Evolutionary conservation across 208 protist species (phyloP), one percentile per base, ranked within the genome.

Genomic region (Crithidia fasciculata): DNA sequence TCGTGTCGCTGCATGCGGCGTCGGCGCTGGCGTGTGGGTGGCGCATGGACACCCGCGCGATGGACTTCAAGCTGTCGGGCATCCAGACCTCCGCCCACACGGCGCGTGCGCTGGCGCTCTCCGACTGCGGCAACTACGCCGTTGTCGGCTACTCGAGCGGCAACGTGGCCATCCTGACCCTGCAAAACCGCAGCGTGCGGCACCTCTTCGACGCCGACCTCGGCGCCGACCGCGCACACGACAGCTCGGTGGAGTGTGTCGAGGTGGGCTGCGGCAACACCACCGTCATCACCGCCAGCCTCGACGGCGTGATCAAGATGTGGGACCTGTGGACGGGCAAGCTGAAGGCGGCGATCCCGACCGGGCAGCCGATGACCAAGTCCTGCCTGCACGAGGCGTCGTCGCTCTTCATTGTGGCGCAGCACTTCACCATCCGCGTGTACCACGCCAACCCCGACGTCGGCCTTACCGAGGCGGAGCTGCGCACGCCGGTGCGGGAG

Each of bases 71-170:
- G 73, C 69, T 96, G 36, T 87, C 82, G 40, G 89, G 81, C 36
- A 92, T 96, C 43, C 75, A 77, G 44, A 93, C 87, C 16, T 49
- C 74, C 54, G 66, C 81, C 19, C 92, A 95, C 85, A 92, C 82
- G 6, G 92, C 90, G n/a, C 87, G 88, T 36, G 69, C 72, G 52
- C 80, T 97, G 43, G 72, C 90, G 15, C 77, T 97, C 54, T 93
- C 89, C 41, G 87, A 89, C 62, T 97, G 94, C 74, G 94, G 92
- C 53, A 96, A 95, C 83, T 96, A 88, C 77, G 92, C 87, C 49
- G 77, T 95, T 18, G 86, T 95, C 18, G 94, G 94, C 37, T 95
- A 95, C 81, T 92, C 85, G 15, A 94, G 90, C 71, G 94, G 94
- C 63, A 87, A 95, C 81, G 87, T 90, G 5, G 67, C 80, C 4